phyloP scores from a whole-genome alignment of 148 eudicot species.

The Vaccinium corymbosum region DNA sequence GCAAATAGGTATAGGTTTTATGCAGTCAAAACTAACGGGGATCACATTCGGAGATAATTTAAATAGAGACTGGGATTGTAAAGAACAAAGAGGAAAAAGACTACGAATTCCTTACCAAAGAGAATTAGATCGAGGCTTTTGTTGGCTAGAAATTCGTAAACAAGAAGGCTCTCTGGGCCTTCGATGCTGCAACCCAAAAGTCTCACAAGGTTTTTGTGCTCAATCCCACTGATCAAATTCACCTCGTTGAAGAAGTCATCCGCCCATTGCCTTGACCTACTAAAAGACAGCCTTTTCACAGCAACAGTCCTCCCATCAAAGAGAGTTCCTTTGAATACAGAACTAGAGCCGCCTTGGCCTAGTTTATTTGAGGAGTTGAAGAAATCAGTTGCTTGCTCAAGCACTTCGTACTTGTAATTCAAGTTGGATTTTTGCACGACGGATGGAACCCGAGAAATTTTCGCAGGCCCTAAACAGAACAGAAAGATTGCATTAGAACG shows the following conservation, averaged over 20 bases:
- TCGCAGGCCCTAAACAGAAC: not conserved
- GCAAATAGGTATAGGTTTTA: not conserved
- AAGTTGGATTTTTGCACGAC: not conserved
- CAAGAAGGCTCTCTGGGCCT: slow-evolving; percentile 74
- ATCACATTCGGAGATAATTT: not conserved
- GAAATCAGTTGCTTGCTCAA: slow-evolving; percentile 14
- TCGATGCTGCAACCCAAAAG: slow-evolving; percentile 65
- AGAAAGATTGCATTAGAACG: not conserved
- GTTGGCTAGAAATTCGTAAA: slow-evolving; percentile 63
- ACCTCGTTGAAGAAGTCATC: slow-evolving; percentile 77
- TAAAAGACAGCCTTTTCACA: slow-evolving; percentile 55
- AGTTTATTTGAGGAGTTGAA: slow-evolving; percentile 10
- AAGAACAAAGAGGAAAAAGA: no score
- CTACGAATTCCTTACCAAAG: slow-evolving; percentile 42
- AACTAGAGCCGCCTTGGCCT: slow-evolving; percentile 27
- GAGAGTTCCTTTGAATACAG: slow-evolving; percentile 61
- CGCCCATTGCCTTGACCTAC: slow-evolving; percentile 50
- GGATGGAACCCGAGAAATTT: not conserved
- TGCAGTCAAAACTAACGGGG: not conserved
- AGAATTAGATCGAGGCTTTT: slow-evolving; percentile 58
- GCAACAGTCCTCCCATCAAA: slow-evolving; percentile 47
- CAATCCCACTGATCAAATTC: slow-evolving; percentile 50
- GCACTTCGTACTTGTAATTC: slow-evolving; percentile 15
- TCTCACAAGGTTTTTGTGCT: slow-evolving; percentile 72
- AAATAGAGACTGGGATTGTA: not conserved